Evolutionary conservation across 371 early-diverging fungal species (phyloP).

Genomic region (Rhizopus arrhizus): DNA sequence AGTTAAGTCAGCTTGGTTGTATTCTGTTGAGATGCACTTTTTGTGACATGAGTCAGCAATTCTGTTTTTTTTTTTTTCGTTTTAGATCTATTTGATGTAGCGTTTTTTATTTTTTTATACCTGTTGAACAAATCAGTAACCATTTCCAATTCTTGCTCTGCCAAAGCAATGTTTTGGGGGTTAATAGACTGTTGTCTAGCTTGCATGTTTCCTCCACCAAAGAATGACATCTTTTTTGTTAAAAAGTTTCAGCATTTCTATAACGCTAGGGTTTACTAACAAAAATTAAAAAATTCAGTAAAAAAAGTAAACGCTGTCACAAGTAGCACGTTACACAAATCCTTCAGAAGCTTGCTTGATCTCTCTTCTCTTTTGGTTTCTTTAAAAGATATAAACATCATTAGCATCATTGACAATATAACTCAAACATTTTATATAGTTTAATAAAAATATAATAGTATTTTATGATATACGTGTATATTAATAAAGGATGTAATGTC

Average conservation of each 20-base stretch:
- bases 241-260: neutral
- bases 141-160: slow-evolving; percentile 86
- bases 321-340: neutral
- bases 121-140: slow-evolving; percentile 80
- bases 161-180: slow-evolving; percentile 78
- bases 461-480: too few relatives aligned
- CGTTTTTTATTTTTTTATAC: slow-evolving; percentile 41
- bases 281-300: neutral
- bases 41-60: slow-evolving; percentile 70
- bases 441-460: too few relatives aligned
- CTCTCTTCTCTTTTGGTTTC: too few relatives aligned
- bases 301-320: slow-evolving; percentile 5
- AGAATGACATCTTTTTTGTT: slow-evolving; percentile 48
- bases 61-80: neutral
- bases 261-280: neutral
- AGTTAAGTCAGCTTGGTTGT: slow-evolving; percentile 78
- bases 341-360: too few relatives aligned
- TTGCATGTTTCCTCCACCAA: slow-evolving; percentile 38
- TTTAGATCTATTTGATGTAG: neutral
- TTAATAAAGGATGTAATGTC: too few relatives aligned
- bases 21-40: slow-evolving; percentile 83
- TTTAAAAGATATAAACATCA: too few relatives aligned
- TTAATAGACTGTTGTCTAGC: slow-evolving; percentile 57
- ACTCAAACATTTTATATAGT: too few relatives aligned
- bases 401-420: too few relatives aligned